Conservation (phyloP, 1,284 basidiomycete genomes). For the Somion occarium region DNA sequence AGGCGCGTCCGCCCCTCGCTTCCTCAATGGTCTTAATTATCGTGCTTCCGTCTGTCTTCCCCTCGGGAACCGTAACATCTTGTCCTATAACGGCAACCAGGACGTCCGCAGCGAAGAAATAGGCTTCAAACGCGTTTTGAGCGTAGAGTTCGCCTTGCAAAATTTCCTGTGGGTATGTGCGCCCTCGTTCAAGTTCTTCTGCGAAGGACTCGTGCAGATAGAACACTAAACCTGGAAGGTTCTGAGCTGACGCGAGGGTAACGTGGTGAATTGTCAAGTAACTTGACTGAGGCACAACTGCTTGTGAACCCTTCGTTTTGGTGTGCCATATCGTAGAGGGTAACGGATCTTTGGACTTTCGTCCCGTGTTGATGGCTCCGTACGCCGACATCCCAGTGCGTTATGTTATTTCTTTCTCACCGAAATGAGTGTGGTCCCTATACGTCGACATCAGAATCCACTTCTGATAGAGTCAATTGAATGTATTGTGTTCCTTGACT, state of each 20-base stretch:
- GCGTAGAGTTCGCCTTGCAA: constrained; percentile 37
- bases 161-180: constrained; percentile 80
- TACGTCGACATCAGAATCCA: too few relatives aligned
- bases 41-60: constrained; percentile 24
- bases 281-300: constrained; percentile 7
- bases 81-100: constrained; percentile 60
- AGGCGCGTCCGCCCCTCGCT: constrained; percentile 44
- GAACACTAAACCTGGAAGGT: constrained; percentile 46
- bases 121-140: constrained; percentile 56
- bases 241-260: constrained; percentile 41
- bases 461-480: too few relatives aligned
- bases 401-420: too few relatives aligned
- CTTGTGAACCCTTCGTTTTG: constrained; percentile 4
- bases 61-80: constrained; percentile 16
- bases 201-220: constrained; percentile 65
- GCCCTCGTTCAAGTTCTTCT: constrained; percentile 70
- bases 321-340: constrained; percentile 24
- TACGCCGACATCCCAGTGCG: constrained; percentile 30
- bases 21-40: constrained; percentile 36
- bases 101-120: constrained; percentile 75
- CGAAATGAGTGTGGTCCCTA: too few relatives aligned
- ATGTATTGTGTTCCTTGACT: too few relatives aligned
- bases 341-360: constrained; percentile 10
- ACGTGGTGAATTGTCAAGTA: constrained; percentile 61
- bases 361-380: constrained; percentile 21